These are phyloP conservation scores for Herpetospermum pedunculosum DNA, from an alignment of 306 rosid genomes.

Conservation along the genomic window DNA sequence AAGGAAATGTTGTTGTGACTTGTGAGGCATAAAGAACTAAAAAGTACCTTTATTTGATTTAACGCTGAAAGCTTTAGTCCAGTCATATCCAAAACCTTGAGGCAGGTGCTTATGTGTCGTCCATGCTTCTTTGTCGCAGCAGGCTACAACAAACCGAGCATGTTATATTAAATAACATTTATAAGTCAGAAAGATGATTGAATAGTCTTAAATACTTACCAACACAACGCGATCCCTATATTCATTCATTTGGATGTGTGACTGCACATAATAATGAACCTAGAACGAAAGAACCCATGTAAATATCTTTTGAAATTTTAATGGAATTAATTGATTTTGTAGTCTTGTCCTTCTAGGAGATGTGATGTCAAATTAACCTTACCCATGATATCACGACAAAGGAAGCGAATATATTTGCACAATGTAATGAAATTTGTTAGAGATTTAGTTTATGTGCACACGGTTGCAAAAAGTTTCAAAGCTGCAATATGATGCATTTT, in stretches of 20 bases:
- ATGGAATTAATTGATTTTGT: neutral
- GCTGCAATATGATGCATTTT: neutral
- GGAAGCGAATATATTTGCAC: neutral
- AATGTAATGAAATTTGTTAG: neutral
- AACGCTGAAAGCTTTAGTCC: conserved; percentile 81
- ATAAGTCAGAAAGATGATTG: conserved; percentile 1
- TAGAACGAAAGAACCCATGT: conserved; percentile 16
- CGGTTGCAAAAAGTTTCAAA: neutral
- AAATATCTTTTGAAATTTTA: neutral
- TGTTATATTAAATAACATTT: neutral
- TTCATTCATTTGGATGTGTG: conserved; percentile 91
- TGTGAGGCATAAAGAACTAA: neutral
- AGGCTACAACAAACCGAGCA: conserved; percentile 42
- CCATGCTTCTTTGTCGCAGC: conserved; percentile 58
- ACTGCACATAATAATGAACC: conserved; percentile 87
- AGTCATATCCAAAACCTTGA: conserved; percentile 92
- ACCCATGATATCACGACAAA: neutral
- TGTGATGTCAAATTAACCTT: neutral
- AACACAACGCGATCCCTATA: conserved; percentile 80
- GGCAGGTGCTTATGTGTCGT: conserved; percentile 61
- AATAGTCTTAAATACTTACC: conserved; percentile 31
- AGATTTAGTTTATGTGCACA: neutral
- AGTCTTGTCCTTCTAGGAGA: neutral
- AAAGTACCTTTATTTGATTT: conserved; percentile 67
- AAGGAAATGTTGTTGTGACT: neutral